Base-by-base conservation (phyloP, 139 green algal genomes). In the Auxenochlorella pyrenoidosa region DNA sequence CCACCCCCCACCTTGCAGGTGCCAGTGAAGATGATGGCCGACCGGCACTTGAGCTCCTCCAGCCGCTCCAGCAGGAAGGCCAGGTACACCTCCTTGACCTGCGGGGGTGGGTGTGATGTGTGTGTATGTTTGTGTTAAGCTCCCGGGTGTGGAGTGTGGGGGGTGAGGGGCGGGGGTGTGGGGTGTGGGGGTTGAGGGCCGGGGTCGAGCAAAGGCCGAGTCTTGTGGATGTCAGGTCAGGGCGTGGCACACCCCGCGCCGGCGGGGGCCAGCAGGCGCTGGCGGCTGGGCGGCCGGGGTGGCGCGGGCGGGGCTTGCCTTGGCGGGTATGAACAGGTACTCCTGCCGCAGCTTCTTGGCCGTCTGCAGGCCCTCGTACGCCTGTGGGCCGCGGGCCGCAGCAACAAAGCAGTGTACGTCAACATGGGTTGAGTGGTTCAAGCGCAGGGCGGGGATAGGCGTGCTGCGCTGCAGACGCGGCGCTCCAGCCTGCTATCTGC, bases 81-180 rank as follows among this genome's bases (percentile, higher is more conserved):
- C 26, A 99, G 94, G 91, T 99, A 99, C 41, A 99, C 97, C 79
- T 99, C 97, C 91, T 99, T 99, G 24, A 99, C 94, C 73, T 91
- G 82, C 41, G 47, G n/a, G 54, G 15, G 54, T 63, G 54, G 54
- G 18, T 58, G 54, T 24, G 18, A 13, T 4, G 13, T 63, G 12
- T 22, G 54, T 8, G 54, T 3, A 24, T 22, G 2, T 22, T 22
- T 3, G 18, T 22, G 18, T 28, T 28, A 59, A 24, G n/a, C 10
- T 22, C 5, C 16, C 41, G 30, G 71, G 71, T 8, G 34, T n/a
- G n/a, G n/a, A n/a, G n/a, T n/a, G n/a, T 10, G 34, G 70, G 70
- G 47, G 47, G 47, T 6, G 47, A 54, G 47, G 34, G 32, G 3
- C 21, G 70, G 0, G 70, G 13, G 70, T 41, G 70, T 21, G 32